phyloP scores from a whole-genome alignment of 441 rosid genomes.

The Erodium texanum region DNA sequence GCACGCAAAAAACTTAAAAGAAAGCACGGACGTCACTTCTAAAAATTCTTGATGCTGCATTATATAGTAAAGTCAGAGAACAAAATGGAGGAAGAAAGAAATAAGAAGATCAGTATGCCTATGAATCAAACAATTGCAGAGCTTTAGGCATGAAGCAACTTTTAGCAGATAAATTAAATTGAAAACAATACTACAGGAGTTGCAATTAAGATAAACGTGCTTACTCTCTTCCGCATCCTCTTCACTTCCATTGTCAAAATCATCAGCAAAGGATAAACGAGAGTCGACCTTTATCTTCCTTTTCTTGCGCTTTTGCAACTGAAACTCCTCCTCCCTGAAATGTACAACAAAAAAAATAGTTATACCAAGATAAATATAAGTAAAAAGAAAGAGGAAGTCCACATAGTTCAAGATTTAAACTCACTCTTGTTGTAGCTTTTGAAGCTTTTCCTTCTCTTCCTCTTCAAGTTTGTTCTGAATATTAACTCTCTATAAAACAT shows the following conservation, averaged over 20 bases:
- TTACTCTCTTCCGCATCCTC: constrained; percentile 54
- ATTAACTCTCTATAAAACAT: constrained; percentile 58
- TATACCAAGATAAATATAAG: neutral
- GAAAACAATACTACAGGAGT: neutral
- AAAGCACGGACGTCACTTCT: neutral
- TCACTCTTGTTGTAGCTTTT: constrained; percentile 82
- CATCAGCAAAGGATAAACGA: constrained; percentile 75
- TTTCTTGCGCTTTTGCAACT: constrained; percentile 52
- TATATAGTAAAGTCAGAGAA: neutral
- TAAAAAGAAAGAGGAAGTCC: neutral
- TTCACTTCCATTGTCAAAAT: constrained; percentile 68
- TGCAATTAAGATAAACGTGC: constrained; percentile 16
- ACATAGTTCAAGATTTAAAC: constrained; percentile 16
- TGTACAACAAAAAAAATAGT: neutral
- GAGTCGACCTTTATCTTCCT: constrained; percentile 71
- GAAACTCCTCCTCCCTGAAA: constrained; percentile 81
- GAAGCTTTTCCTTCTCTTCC: constrained; percentile 95
- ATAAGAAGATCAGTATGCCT: neutral
- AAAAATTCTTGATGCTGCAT: neutral
- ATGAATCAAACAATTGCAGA: neutral
- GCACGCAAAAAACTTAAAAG: neutral
- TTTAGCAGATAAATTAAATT: neutral
- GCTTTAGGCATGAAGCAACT: neutral
- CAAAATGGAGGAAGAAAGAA: neutral
- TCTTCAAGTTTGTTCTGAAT: constrained; percentile 86